Evolutionary conservation across 768 basidiomycete genomes (phyloP).

Genomic region (Rhodotorula toruloides): DNA sequence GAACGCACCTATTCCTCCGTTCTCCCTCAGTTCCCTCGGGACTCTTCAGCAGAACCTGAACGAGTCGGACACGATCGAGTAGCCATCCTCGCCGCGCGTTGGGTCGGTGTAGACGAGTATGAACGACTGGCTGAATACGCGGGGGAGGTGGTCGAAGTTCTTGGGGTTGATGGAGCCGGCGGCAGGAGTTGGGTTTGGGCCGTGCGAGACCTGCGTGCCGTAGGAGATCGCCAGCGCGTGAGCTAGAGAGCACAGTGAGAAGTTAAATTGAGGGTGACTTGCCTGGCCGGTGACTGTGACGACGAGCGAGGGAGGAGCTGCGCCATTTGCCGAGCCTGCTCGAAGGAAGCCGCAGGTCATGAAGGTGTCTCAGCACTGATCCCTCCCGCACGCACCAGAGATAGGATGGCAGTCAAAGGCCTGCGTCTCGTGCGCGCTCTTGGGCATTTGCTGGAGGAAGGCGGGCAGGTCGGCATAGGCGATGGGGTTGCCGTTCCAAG

Average conservation of each 20-base stretch:
- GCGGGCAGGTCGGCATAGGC: slow-evolving; percentile 16
- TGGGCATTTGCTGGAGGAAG: slow-evolving; percentile 27
- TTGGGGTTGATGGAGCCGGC: slow-evolving; percentile 14
- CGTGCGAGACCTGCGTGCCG: slow-evolving; percentile 27
- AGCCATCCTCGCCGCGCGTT: slow-evolving; percentile 10
- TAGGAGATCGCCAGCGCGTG: not conserved
- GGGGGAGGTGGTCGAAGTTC: slow-evolving; percentile 34
- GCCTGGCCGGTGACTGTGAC: slow-evolving; percentile 36
- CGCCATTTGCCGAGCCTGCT: slow-evolving; percentile 15
- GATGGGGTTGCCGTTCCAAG: slow-evolving; percentile 39
- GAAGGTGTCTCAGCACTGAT: too few relatives aligned
- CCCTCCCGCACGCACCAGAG: slow-evolving; percentile 23
- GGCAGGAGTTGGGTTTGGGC: slow-evolving; percentile 19
- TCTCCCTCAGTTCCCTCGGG: too few relatives aligned
- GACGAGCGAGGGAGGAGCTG: slow-evolving; percentile 25
- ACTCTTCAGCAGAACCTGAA: slow-evolving; percentile 36
- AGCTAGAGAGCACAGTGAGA: too few relatives aligned
- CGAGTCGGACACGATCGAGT: slow-evolving; percentile 27
- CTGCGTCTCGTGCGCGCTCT: slow-evolving; percentile 26
- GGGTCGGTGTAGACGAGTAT: slow-evolving; percentile 17
- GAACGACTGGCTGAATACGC: slow-evolving; percentile 36
- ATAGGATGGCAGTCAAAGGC: slow-evolving; percentile 38
- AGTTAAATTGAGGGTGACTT: not conserved
- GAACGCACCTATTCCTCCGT: too few relatives aligned
- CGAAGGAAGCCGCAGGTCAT: too few relatives aligned